phyloP scores from a whole-genome alignment of 2,329 filamentous ascomycete genomes.

The Myriosclerotinia scirpicola region DNA sequence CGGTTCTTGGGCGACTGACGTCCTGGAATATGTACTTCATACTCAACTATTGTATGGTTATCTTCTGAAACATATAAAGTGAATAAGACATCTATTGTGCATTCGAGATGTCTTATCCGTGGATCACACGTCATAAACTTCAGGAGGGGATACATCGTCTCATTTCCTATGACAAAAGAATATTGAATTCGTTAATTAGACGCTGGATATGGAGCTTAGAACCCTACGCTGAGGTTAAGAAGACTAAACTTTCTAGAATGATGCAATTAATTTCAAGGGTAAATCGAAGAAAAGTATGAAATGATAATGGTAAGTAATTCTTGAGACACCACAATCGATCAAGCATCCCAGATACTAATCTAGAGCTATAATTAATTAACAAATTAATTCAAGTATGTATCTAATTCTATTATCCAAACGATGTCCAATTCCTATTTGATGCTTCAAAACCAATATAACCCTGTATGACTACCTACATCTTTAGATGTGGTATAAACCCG shows the following conservation, averaged over 20 bases:
- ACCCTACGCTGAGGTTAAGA: too few species aligned
- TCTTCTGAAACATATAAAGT: too few species aligned
- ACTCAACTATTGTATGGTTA: too few species aligned
- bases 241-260: neutral
- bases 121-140: too few species aligned
- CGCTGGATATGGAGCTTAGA: too few species aligned
- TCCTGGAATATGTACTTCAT: too few species aligned
- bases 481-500: neutral
- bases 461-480: neutral
- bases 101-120: too few species aligned
- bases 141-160: too few species aligned
- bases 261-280: neutral
- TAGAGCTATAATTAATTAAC: neutral
- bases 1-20: too few species aligned
- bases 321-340: neutral
- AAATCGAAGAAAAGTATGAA: neutral
- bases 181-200: too few species aligned
- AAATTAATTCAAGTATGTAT: neutral
- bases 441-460: neutral
- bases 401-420: neutral
- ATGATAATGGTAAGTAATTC: neutral
- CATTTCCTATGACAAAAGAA: too few species aligned
- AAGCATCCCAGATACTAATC: neutral
- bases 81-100: too few species aligned
- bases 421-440: neutral